A percentile compares a stretch with the other conserved stretches of the same genome.
Evolutionary conservation across 768 basidiomycete genomes (phyloP).

Genomic region (Mycena kentingensis): DNA sequence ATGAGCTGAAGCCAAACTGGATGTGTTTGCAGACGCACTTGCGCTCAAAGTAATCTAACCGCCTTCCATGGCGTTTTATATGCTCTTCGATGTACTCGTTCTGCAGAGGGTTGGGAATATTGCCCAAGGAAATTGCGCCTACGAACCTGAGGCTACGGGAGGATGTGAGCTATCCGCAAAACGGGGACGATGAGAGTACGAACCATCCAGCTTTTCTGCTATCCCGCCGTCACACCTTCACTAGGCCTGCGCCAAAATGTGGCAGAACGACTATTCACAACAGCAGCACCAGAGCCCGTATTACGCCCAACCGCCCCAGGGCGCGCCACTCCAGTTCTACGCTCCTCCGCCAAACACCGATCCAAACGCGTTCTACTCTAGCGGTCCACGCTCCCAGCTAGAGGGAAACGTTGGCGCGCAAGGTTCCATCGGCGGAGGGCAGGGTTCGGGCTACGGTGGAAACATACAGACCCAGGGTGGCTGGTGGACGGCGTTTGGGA

Average conservation of each 20-base stretch:
- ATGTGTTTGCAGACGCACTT: conserved; percentile 58
- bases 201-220: too few relatives aligned
- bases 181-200: conserved; percentile 20
- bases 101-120: conserved; percentile 39
- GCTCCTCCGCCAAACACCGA: conserved; percentile 52
- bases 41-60: conserved; percentile 93
- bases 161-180: background rate
- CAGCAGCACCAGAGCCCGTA: conserved; percentile 64
- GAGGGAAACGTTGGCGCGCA: conserved; percentile 68
- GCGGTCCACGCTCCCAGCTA: conserved; percentile 73
- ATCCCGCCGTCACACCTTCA: too few relatives aligned
- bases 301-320: conserved; percentile 57
- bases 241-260: conserved; percentile 47
- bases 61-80: conserved; percentile 94
- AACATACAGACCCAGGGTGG: conserved; percentile 72
- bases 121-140: background rate
- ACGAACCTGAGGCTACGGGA: conserved; percentile 19
- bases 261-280: conserved; percentile 68
- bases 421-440: conserved; percentile 48
- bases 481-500: conserved; percentile 97
- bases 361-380: conserved; percentile 63
- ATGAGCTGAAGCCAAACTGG: conserved; percentile 2
- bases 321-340: conserved; percentile 76
- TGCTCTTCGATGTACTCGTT: conserved; percentile 99
- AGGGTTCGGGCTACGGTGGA: conserved; percentile 59